phyloP scores from a whole-genome alignment of 768 basidiomycete species.

The Naematelia aurantialba region DNA sequence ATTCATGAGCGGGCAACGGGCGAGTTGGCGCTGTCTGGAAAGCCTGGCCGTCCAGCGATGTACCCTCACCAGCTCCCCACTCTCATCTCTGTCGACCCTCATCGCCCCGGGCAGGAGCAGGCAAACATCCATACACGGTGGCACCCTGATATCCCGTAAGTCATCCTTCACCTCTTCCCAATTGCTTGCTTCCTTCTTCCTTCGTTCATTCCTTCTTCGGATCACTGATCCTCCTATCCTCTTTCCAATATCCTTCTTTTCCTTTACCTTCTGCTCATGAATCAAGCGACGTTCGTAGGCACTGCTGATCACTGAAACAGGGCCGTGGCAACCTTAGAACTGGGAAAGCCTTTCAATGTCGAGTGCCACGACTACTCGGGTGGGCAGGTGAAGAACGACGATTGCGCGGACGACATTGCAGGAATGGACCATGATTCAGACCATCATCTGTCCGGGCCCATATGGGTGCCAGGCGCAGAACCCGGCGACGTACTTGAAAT shows the following conservation, averaged over 20 bases:
- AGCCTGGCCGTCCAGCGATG: too few relatives aligned
- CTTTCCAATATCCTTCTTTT: too few relatives aligned
- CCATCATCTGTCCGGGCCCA: conserved; percentile 73
- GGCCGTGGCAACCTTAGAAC: conserved; percentile 18
- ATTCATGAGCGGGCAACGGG: too few relatives aligned
- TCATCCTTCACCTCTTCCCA: too few relatives aligned
- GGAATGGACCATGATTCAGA: conserved; percentile 46
- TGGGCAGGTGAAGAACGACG: conserved; percentile 25
- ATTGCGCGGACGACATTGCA: conserved; percentile 24
- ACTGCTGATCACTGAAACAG: too few relatives aligned
- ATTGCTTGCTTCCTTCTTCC: too few relatives aligned
- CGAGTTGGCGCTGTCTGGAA: too few relatives aligned
- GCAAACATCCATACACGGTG: conserved; percentile 25
- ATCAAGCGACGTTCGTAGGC: not conserved
- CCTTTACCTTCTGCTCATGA: not conserved
- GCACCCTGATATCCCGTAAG: conserved; percentile 32
- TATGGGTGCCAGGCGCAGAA: conserved; percentile 70
- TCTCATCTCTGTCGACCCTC: conserved; percentile 17
- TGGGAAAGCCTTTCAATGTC: conserved; percentile 21
- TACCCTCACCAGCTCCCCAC: conserved; percentile 28
- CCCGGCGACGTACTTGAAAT: conserved; percentile 76
- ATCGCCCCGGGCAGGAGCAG: conserved; percentile 14
- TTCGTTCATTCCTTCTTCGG: too few relatives aligned
- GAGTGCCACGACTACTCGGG: conserved; percentile 33
- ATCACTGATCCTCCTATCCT: too few relatives aligned